Percentiles rank a stretch among this genome's conserved stretches.
Conservation (phyloP, 345 rosid species). For the Salix viminalis region DNA sequence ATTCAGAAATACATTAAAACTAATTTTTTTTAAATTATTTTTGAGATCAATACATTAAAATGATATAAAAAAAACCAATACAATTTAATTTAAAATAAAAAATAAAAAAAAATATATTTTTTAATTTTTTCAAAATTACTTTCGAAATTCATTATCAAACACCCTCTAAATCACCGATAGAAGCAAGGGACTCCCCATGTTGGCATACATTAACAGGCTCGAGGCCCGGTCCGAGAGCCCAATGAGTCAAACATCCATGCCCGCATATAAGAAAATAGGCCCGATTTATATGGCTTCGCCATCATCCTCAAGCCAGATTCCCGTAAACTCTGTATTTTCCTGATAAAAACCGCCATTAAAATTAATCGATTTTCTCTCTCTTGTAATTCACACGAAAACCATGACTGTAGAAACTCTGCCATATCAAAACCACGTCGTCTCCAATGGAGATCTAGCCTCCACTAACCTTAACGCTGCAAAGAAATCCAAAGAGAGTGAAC, state of each 20-base stretch:
- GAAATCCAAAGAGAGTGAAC: conserved; percentile 73
- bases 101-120: too few relatives aligned
- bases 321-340: neutral
- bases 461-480: conserved; percentile 32
- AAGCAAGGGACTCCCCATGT: neutral
- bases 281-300: neutral
- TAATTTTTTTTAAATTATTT: too few relatives aligned
- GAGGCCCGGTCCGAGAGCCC: neutral
- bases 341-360: neutral
- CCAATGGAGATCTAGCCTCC: conserved; percentile 48
- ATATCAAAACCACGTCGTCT: conserved; percentile 35
- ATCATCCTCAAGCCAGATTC: neutral
- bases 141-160: too few relatives aligned
- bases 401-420: conserved; percentile 54
- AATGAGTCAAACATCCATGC: neutral
- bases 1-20: too few relatives aligned
- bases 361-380: neutral
- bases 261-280: neutral
- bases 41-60: too few relatives aligned
- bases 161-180: too few relatives aligned
- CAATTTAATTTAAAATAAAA: too few relatives aligned
- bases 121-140: too few relatives aligned
- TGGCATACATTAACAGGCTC: neutral
- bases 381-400: neutral
- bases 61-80: accelerated